A percentile compares a stretch with the other conserved stretches of the same genome.
Evolutionary conservation across 2,329 filamentous ascomycete genomes (phyloP).

Genomic region (Arthroderma uncinatum): DNA sequence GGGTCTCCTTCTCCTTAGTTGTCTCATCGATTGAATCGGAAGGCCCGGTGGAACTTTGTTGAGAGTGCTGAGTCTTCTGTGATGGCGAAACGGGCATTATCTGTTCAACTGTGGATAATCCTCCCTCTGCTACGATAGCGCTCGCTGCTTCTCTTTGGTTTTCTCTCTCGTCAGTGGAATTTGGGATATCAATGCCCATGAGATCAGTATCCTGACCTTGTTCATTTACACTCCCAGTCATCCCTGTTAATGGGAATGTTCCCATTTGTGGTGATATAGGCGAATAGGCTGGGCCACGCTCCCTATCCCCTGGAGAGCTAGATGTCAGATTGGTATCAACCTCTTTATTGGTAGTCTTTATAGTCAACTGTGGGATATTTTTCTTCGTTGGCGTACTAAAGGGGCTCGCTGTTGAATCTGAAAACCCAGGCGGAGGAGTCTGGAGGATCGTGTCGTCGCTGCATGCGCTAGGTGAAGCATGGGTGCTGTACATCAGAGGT

Average conservation of each 20-base stretch:
- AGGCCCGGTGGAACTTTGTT: not conserved
- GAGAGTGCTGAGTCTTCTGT: not conserved
- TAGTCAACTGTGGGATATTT: not conserved
- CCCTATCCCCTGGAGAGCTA: not conserved
- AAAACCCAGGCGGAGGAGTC: not conserved
- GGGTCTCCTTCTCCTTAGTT: not conserved
- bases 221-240: not conserved
- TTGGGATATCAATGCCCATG: not conserved
- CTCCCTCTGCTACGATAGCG: not conserved
- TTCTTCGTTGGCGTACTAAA: not conserved
- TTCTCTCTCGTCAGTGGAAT: not conserved
- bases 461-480: not conserved
- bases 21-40: not conserved
- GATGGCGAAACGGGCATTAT: not conserved
- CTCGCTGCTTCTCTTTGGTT: not conserved
- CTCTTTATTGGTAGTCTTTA: not conserved
- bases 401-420: not conserved
- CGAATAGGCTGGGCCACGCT: conserved; percentile 8
- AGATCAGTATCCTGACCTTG: not conserved
- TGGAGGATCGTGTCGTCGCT: not conserved
- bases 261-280: conserved; percentile 4
- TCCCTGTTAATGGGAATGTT: not conserved
- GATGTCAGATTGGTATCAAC: not conserved
- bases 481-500: not conserved
- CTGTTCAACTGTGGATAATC: not conserved